These are phyloP conservation scores for Pyricularia grisea DNA, from an alignment of 2,329 filamentous ascomycete genomes.

Conservation along the genomic window DNA sequence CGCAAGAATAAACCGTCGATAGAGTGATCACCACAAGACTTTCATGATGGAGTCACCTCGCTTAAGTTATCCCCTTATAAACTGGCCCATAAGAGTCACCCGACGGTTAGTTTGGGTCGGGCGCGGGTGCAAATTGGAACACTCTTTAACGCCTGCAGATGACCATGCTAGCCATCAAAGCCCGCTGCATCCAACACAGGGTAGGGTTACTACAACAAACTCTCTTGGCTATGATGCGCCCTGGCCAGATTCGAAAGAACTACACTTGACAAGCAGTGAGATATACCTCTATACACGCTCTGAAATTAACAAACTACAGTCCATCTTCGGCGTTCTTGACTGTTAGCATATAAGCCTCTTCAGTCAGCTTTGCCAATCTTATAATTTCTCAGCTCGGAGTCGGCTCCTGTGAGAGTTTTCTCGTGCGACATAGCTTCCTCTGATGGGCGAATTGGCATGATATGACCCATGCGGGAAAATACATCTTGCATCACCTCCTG, in stretches of 20 bases:
- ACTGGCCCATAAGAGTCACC: too few species aligned
- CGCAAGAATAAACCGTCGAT: too few species aligned
- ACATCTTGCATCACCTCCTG: constrained; percentile 16
- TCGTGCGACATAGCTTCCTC: constrained; percentile 9
- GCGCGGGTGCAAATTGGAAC: too few species aligned
- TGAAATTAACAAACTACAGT: constrained; percentile 30
- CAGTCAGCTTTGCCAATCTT: constrained; percentile 23
- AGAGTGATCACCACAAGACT: too few species aligned
- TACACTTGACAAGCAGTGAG: background rate
- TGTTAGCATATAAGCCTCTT: constrained; percentile 41
- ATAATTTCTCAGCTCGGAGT: constrained; percentile 15
- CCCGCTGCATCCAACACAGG: constrained; percentile 2
- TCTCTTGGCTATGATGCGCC: background rate
- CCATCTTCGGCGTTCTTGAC: constrained; percentile 37
- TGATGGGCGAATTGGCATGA: constrained; percentile 8
- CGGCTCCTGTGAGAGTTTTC: constrained; percentile 12
- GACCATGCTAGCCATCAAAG: too few species aligned
- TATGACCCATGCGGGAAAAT: constrained; percentile 5
- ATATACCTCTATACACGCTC: background rate
- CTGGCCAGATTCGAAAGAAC: background rate
- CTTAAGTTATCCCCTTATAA: too few species aligned
- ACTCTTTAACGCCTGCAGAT: too few species aligned
- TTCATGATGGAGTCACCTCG: too few species aligned
- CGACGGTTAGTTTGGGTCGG: too few species aligned
- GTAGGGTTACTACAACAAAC: constrained; percentile 6